Conservation (phyloP, 2,329 filamentous ascomycete genomes). For the Trichocomaceae sp. region DNA sequence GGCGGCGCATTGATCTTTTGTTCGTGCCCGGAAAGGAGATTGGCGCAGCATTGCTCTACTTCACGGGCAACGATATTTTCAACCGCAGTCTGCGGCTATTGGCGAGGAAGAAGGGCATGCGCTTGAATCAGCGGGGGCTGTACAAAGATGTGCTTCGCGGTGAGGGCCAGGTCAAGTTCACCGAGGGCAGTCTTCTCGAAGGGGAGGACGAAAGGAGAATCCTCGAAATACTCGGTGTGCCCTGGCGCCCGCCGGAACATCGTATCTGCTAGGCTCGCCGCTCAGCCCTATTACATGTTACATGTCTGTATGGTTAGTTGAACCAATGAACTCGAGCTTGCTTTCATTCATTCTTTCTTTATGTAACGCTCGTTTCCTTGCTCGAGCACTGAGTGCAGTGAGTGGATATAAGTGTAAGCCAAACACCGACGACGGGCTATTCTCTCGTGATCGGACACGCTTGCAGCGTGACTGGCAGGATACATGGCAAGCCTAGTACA, state of each 20-base stretch:
- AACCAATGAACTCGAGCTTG: not conserved
- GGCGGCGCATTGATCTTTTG: conserved; percentile 79
- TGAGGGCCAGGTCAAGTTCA: conserved; percentile 52
- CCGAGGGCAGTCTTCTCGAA: conserved; percentile 65
- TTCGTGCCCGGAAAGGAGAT: conserved; percentile 73
- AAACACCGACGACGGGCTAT: no score
- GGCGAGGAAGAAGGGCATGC: conserved; percentile 73
- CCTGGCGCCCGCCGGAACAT: conserved; percentile 72
- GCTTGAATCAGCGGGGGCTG: conserved; percentile 75
- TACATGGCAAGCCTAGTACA: no score
- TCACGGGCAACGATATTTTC: conserved; percentile 92
- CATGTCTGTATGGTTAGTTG: not conserved
- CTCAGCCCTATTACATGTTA: not conserved
- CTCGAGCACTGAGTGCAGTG: no score
- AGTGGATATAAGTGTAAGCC: no score
- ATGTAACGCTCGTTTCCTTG: no score
- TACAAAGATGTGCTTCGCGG: conserved; percentile 64
- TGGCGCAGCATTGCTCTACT: conserved; percentile 86
- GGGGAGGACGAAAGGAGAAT: conserved; percentile 69
- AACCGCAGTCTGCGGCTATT: conserved; percentile 78
- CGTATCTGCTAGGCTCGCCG: conserved; percentile 61
- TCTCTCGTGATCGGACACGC: no score
- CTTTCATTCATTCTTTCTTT: not conserved
- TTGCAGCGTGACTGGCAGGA: no score
- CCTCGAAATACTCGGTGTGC: conserved; percentile 74